A percentile compares a stretch with the other conserved stretches of the same genome.
phyloP scores from a whole-genome alignment of 2,329 filamentous ascomycete species.

The Tolypocladium sp. region DNA sequence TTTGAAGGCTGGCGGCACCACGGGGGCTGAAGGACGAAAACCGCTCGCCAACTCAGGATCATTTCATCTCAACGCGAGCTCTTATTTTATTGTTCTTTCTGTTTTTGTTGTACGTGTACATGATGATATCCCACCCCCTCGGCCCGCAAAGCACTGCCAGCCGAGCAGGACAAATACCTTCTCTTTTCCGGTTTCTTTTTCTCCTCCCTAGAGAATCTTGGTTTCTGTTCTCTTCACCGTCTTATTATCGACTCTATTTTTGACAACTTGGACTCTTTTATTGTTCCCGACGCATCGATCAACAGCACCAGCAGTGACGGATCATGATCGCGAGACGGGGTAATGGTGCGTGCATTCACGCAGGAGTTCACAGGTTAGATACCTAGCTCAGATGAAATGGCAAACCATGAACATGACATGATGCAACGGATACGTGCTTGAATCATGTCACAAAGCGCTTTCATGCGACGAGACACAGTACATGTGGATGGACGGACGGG shows the following conservation, averaged over 20 bases:
- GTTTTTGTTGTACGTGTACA: background rate
- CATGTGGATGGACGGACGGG: background rate
- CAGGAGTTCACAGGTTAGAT: background rate
- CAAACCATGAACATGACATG: background rate
- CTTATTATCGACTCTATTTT: background rate
- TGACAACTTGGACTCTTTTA: background rate
- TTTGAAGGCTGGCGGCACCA: background rate
- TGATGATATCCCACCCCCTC: conserved; percentile 8
- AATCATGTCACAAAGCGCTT: background rate
- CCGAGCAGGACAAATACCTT: background rate
- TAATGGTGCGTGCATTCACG: background rate
- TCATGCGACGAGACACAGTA: background rate
- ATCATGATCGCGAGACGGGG: background rate
- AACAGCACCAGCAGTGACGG: background rate
- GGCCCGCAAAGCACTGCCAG: background rate
- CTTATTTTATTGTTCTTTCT: background rate
- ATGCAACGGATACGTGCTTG: background rate
- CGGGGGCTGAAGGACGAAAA: background rate
- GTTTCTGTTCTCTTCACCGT: background rate
- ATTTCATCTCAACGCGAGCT: background rate
- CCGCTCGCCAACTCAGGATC: no score
- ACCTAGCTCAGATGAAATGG: background rate
- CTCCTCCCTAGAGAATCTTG: background rate
- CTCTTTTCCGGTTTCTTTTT: background rate
- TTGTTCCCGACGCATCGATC: background rate